phyloP scores from a whole-genome alignment of 2,329 filamentous ascomycete genomes.

The Hymenoscyphus repandus region DNA sequence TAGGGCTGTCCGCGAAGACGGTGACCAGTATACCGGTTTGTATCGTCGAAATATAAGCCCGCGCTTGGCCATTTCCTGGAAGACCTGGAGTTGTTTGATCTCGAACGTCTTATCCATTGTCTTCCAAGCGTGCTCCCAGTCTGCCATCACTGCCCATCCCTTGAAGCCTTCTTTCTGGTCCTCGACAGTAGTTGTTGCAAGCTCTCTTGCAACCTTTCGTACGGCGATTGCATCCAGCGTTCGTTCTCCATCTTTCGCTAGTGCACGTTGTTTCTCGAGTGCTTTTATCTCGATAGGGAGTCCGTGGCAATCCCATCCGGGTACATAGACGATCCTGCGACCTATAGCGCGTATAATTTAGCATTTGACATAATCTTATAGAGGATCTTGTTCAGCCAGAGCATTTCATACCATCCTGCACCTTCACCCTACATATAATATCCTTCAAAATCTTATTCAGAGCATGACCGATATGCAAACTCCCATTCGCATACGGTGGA shows the following conservation, averaged over 20 bases:
- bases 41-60: slow-evolving; percentile 72
- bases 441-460: slow-evolving; percentile 98
- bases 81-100: slow-evolving; percentile 68
- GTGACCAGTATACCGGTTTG: slow-evolving; percentile 85
- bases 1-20: slow-evolving; percentile 70
- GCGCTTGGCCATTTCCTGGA: slow-evolving; percentile 67
- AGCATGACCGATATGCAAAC: slow-evolving; percentile 86
- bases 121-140: slow-evolving; percentile 71
- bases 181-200: slow-evolving; percentile 64
- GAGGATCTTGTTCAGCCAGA: not conserved
- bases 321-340: slow-evolving; percentile 71
- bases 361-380: not conserved
- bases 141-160: slow-evolving; percentile 72
- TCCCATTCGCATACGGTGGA: slow-evolving; percentile 92
- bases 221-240: slow-evolving; percentile 50
- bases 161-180: slow-evolving; percentile 70
- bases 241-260: slow-evolving; percentile 28
- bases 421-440: slow-evolving; percentile 76
- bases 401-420: slow-evolving; percentile 55
- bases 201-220: slow-evolving; percentile 55
- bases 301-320: slow-evolving; percentile 97
- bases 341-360: slow-evolving; percentile 33
- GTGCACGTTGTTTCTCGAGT: slow-evolving; percentile 39
- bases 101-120: slow-evolving; percentile 77
- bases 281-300: slow-evolving; percentile 96